phyloP scores from a whole-genome alignment of 2,329 filamentous ascomycete genomes.

The Calonectria honghensis region DNA sequence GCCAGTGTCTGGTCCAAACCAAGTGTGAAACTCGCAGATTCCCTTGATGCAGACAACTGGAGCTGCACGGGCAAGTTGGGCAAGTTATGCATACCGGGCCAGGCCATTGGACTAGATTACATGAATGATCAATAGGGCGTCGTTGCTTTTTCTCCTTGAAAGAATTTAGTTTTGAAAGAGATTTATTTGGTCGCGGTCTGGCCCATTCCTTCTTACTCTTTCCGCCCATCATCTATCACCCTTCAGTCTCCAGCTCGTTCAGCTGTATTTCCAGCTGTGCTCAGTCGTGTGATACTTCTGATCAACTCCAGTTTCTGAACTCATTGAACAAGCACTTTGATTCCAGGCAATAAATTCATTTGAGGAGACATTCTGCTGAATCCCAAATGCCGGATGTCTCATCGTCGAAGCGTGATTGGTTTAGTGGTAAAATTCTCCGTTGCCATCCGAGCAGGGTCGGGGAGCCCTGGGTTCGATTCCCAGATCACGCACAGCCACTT shows the following conservation, averaged over 20 bases:
- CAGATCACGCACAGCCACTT: slow-evolving; percentile 26
- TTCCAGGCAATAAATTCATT: not conserved
- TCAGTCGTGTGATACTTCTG: not conserved
- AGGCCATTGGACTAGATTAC: not conserved
- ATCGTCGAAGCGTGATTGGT: slow-evolving; percentile 24
- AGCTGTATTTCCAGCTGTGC: too few relatives aligned
- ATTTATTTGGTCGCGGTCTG: too few relatives aligned
- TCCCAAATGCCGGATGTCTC: not conserved
- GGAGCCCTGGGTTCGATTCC: slow-evolving; percentile 39
- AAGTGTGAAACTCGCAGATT: not conserved
- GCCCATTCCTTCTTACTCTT: too few relatives aligned
- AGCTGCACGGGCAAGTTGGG: not conserved
- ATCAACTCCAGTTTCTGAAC: not conserved
- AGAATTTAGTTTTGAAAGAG: too few relatives aligned
- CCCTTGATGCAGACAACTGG: not conserved
- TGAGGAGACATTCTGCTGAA: not conserved
- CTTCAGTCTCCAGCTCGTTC: too few relatives aligned
- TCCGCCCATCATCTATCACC: too few relatives aligned
- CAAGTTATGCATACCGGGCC: not conserved
- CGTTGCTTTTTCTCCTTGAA: not conserved
- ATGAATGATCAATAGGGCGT: not conserved
- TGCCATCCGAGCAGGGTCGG: slow-evolving; percentile 34
- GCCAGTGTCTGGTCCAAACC: not conserved
- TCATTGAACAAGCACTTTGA: not conserved
- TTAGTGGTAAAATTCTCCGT: slow-evolving; percentile 40